Base-by-base conservation (phyloP, 768 basidiomycete species). In the Pleurotus eryngii region DNA sequence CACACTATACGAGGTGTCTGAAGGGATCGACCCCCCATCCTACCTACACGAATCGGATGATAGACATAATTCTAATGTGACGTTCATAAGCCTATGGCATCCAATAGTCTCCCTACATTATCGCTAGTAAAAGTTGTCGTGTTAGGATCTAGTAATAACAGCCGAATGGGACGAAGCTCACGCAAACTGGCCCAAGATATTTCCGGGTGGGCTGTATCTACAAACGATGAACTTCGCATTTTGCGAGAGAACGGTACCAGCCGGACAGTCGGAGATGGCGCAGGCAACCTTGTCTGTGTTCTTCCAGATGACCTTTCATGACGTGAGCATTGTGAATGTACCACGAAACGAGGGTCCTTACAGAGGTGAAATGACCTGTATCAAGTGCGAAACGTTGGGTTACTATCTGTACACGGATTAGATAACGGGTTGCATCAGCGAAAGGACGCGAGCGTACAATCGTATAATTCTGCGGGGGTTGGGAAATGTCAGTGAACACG, bases 121-220 rank as follows among this genome's bases (percentile, higher is more conserved):
- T 54, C 38, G 2, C 51, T 54, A 24, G 14, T n/a, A 22, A 40
- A 53, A 40, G 18, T 7, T 0, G 15, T 38, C 17, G 6, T 18
- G 4, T 35, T 27, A 35, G 35, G 11, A 35, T 35, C 30, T 35
- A 11, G 3, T 9, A 9, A 35, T 35, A 11, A 35, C 3, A 35
- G 11, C 30, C 11, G 30, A 11, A 9, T 9, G 30, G 30, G 30
- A 11, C 30, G 30, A 35, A 48, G 3, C 51, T 39, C n/a, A 54
- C 51, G 38, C 20, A 24, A 54, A 54, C 39, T 54, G n/a, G 35
- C 51, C 51, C 17, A 54, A 30, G 22, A 54, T 20, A 24, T 54
- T 54, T 40, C 51, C 51, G 15, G 51, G 51, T 24, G 51, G 51
- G n/a, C 51, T 54, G 22, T 54, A 54, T 40, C 39, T 35, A 40